phyloP scores from a whole-genome alignment of 2,329 filamentous ascomycete genomes.

The Xylaria sp. region DNA sequence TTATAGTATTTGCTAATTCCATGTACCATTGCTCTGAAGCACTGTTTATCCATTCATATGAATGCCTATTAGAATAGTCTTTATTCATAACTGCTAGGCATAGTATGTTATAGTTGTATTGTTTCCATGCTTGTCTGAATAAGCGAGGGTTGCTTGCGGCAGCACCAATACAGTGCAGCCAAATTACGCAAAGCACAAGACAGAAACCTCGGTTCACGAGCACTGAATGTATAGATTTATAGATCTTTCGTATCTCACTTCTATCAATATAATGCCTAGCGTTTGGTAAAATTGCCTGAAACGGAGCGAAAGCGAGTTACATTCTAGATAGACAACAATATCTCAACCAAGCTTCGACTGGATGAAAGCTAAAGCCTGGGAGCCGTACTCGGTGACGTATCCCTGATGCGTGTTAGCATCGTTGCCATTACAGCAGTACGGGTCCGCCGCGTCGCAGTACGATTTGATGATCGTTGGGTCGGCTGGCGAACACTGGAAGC shows the following conservation, averaged over 20 bases:
- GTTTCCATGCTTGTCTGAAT: neutral
- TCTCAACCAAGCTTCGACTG: slow-evolving; percentile 20
- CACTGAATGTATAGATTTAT: neutral
- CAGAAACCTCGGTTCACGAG: neutral
- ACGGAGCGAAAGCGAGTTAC: neutral
- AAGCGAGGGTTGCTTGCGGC: no score
- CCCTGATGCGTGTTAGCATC: slow-evolving; percentile 69
- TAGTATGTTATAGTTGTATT: neutral
- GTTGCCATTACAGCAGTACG: slow-evolving; percentile 73
- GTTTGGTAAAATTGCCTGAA: neutral
- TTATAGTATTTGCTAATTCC: neutral
- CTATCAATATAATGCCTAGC: neutral
- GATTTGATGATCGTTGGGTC: slow-evolving; percentile 65
- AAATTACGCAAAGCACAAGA: neutral
- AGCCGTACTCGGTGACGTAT: slow-evolving; percentile 68
- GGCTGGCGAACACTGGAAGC: slow-evolving; percentile 65
- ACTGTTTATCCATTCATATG: neutral
- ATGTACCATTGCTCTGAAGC: neutral
- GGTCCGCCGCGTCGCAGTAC: slow-evolving; percentile 72
- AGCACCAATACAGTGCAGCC: neutral
- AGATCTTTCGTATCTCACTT: neutral
- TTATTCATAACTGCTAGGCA: neutral
- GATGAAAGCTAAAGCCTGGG: slow-evolving; percentile 68
- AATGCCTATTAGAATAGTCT: neutral
- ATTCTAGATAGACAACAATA: neutral